A percentile compares a stretch with the other conserved stretches of the same genome.
phyloP scores from a whole-genome alignment of 176 grass and related monocot genomes.

The Elymus sibiricus region DNA sequence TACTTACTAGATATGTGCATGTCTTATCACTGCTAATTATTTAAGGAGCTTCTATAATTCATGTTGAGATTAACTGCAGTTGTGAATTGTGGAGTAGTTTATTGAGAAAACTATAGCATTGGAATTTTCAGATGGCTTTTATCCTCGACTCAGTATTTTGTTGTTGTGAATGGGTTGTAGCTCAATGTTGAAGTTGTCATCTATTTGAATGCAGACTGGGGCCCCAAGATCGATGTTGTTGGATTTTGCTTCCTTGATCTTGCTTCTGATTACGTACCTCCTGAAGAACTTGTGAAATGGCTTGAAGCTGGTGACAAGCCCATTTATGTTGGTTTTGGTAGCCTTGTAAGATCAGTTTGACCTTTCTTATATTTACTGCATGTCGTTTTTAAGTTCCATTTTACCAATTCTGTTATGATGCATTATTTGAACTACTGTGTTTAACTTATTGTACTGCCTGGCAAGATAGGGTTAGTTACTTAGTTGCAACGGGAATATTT shows the following conservation, averaged over 20 bases:
- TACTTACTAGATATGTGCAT: conserved; percentile 6
- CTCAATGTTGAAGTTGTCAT: neutral
- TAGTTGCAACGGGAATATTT: neutral
- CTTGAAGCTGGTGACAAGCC: conserved; percentile 84
- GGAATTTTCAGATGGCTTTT: neutral
- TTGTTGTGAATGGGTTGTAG: neutral
- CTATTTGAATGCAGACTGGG: conserved; percentile 71
- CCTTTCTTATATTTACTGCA: conserved; percentile 23
- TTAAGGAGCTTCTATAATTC: neutral
- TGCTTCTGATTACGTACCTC: conserved; percentile 78
- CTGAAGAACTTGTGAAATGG: conserved; percentile 80
- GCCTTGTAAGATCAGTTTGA: conserved; percentile 71
- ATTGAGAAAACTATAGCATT: neutral
- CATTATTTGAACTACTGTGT: neutral
- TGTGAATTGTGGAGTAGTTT: neutral
- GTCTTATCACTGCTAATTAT: neutral
- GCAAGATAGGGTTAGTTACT: neutral
- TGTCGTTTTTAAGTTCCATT: neutral
- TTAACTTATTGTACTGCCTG: neutral
- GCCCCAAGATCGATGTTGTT: conserved; percentile 88
- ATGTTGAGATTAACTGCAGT: neutral
- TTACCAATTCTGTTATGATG: neutral
- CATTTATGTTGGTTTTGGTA: conserved; percentile 93
- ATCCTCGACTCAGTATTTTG: neutral
- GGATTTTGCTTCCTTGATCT: conserved; percentile 98